Evolutionary conservation across 495 filamentous ascomycete genomes (phyloP), one percentile per base, ranked within the genome.

Genomic region (Bryoglossum gracile): DNA sequence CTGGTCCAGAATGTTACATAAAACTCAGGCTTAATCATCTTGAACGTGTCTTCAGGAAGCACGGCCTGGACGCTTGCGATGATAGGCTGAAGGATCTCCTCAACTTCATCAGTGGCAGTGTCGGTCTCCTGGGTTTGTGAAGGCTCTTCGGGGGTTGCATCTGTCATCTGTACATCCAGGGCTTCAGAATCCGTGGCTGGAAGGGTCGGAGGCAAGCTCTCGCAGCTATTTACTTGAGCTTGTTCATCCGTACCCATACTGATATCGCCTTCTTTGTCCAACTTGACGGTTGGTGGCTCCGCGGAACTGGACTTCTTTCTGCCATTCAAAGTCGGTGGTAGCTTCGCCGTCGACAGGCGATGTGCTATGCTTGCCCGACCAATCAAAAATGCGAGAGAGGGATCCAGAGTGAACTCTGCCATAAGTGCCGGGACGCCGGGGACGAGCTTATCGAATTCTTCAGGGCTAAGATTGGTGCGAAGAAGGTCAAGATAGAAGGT

Each of bases 1-100:
- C 95, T 73, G 39, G 89, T 82, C 94, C 94, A 99, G 70, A 99
- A 99, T 2, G 86, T 86, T 23, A 87, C 81, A 60, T 88, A 95
- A 62, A 95, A 94, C 25, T 80, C 73, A 1, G 83, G 68, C 37
- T 78, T 89, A 35, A 95, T 67, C 8, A 74, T 69, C 16, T 77
- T 71, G 76, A 83, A 88, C 1, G 76, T 75, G 17, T 78, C 71
- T 8, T 71, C 55, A 2, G 87, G 77, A n/a, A 90, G 56, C 1
- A 75, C 66, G 3, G 66, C 68, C 46, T 75, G 73, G 17, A 95
- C 71, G 39, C 80, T 67, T 11, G 83, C 74, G 48, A 89, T 85
- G 5, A 96, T 71, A 14, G 80, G 79, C 54, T 86, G 77, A 32
- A 97, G 77, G 2, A 89, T 78, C 6, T 90, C 83, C 46, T 89